Evolutionary conservation across 306 rosid species (phyloP).

Genomic region (Albizia julibrissin): DNA sequence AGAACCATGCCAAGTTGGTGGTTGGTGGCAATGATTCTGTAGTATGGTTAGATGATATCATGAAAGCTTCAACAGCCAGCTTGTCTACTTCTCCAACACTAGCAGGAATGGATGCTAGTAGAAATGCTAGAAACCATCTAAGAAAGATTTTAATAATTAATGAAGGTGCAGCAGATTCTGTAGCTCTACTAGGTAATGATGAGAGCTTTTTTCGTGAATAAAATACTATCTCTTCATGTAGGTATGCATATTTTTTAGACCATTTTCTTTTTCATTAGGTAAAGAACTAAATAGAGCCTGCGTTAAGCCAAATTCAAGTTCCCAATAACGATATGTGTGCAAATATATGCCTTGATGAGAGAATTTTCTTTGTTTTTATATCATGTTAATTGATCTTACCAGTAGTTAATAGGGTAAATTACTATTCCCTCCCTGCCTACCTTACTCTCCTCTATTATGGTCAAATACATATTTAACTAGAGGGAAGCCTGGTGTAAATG

Average conservation of each 20-base stretch:
- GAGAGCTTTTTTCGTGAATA: constrained; percentile 14
- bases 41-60: constrained; percentile 61
- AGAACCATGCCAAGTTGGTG: constrained; percentile 60
- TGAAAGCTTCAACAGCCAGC: constrained; percentile 45
- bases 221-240: constrained; percentile 7
- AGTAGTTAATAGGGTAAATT: not conserved
- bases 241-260: constrained; percentile 27
- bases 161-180: constrained; percentile 95
- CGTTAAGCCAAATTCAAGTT: not conserved
- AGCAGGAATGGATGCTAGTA: constrained; percentile 42
- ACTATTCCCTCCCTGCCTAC: not conserved
- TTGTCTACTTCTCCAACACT: constrained; percentile 31
- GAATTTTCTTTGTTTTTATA: not conserved
- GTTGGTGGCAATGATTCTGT: constrained; percentile 59
- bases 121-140: constrained; percentile 44
- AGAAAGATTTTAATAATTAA: constrained; percentile 69
- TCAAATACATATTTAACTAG: not conserved
- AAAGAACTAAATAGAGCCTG: constrained; percentile 5
- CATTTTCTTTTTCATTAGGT: constrained; percentile 25
- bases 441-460: not conserved
- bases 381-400: not conserved
- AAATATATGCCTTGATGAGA: not conserved
- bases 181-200: constrained; percentile 83
- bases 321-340: not conserved
- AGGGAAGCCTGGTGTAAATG: not conserved